Conservation (phyloP, 352 stramenopile species). For the Phytophthora meadii region DNA sequence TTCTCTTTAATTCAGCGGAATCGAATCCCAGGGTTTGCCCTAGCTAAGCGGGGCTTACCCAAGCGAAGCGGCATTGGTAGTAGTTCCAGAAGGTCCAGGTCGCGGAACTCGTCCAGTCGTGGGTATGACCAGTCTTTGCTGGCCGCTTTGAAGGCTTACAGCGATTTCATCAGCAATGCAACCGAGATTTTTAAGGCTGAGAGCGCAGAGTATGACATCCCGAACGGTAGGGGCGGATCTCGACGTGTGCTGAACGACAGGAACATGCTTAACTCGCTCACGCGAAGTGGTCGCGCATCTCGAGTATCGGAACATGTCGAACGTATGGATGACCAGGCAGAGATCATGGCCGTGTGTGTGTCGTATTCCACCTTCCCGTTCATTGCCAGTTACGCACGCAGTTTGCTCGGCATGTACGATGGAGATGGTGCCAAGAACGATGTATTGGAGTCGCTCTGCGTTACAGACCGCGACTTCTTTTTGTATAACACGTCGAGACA, state of each 20-base stretch:
- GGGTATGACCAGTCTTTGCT: slow-evolving; percentile 72
- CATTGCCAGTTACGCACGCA: slow-evolving; percentile 85
- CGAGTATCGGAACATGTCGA: slow-evolving; percentile 71
- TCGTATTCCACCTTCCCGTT: slow-evolving; percentile 88
- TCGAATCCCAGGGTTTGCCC: slow-evolving; percentile 68
- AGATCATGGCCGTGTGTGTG: slow-evolving; percentile 77
- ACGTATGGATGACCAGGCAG: slow-evolving; percentile 70
- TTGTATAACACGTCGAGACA: slow-evolving; percentile 71
- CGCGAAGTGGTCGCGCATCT: slow-evolving; percentile 61
- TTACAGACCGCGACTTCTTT: slow-evolving; percentile 65
- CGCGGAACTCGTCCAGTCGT: slow-evolving; percentile 44
- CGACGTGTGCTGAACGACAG: slow-evolving; percentile 32
- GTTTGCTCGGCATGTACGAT: slow-evolving; percentile 75
- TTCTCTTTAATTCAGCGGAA: slow-evolving; percentile 84
- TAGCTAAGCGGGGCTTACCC: slow-evolving; percentile 62
- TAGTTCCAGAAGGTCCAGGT: slow-evolving; percentile 27
- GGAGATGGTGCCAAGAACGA: slow-evolving; percentile 71
- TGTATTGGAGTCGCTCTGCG: slow-evolving; percentile 58
- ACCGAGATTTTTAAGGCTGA: slow-evolving; percentile 33
- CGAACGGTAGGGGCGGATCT: slow-evolving; percentile 20
- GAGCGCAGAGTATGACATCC: slow-evolving; percentile 36
- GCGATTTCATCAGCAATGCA: slow-evolving; percentile 69
- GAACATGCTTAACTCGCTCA: slow-evolving; percentile 76
- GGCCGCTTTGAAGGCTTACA: slow-evolving; percentile 69
- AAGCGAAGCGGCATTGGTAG: slow-evolving; percentile 43